Conservation (phyloP, 1,284 basidiomycete genomes). For the Trichosporon ovoides region DNA sequence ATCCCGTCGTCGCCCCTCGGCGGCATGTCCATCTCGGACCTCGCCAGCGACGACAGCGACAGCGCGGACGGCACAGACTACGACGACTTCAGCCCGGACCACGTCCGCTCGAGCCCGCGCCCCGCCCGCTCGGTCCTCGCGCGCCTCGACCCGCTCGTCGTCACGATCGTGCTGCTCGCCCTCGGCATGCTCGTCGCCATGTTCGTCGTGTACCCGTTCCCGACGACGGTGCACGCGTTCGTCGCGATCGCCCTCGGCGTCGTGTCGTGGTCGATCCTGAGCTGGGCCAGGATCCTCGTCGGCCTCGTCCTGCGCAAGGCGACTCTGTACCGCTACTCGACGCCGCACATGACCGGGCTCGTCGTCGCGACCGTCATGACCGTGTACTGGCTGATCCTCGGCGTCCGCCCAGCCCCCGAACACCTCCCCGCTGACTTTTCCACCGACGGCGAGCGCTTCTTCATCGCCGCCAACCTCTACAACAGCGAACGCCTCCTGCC, state of each 20-base stretch:
- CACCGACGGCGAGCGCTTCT: conserved; percentile 16
- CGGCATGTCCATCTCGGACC: background rate
- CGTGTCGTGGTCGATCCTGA: conserved; percentile 18
- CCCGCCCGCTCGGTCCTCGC: background rate
- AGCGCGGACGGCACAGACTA: background rate
- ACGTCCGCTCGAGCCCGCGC: background rate
- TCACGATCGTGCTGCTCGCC: conserved; percentile 10
- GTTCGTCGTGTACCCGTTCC: conserved; percentile 31
- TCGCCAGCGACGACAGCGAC: background rate
- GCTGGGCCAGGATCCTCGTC: conserved; percentile 17
- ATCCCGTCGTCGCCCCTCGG: background rate
- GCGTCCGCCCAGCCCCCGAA: conserved; percentile 16
- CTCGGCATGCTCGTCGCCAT: conserved; percentile 9
- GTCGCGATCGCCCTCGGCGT: conserved; percentile 19
- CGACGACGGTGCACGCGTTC: conserved; percentile 35
- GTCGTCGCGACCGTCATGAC: conserved; percentile 14
- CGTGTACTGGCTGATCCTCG: conserved; percentile 20
- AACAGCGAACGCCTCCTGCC: conserved; percentile 31
- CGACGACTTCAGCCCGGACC: background rate
- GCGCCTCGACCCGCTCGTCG: conserved; percentile 14
- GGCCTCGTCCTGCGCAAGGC: conserved; percentile 4
- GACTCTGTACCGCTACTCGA: background rate
- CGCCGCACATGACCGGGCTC: conserved; percentile 6
- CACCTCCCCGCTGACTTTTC: conserved; percentile 13
- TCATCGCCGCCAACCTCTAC: conserved; percentile 38